Conservation (phyloP, 495 filamentous ascomycete genomes). For the Penicillium samsonianum region DNA sequence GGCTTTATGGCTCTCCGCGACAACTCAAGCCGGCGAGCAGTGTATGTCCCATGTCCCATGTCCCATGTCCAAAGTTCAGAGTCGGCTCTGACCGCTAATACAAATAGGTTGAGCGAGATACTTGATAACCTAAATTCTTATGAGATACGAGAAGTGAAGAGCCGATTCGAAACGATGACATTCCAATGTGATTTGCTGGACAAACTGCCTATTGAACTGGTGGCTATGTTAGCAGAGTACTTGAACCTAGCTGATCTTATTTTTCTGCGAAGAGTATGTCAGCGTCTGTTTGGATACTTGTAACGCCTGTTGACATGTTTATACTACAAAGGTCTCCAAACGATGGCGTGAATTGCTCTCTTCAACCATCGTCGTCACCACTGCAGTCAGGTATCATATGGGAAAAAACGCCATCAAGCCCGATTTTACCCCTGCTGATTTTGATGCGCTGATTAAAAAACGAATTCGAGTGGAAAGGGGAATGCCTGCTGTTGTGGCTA, state of each 20-base stretch:
- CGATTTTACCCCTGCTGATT: neutral
- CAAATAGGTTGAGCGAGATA: neutral
- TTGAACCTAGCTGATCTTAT: constrained; percentile 31
- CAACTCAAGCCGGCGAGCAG: neutral
- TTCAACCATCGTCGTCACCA: neutral
- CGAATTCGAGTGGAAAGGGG: neutral
- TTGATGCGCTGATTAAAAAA: neutral
- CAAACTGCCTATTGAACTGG: constrained; percentile 36
- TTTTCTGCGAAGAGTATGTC: constrained; percentile 31
- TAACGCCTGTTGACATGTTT: neutral
- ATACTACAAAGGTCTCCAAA: neutral
- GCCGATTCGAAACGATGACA: constrained; percentile 16
- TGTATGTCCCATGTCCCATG: constrained; percentile 1
- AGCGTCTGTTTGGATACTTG: neutral
- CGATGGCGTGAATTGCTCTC: neutral
- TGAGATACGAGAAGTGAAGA: constrained; percentile 39
- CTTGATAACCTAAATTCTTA: neutral
- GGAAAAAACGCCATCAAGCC: neutral
- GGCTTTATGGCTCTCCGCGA: neutral
- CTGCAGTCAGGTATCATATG: neutral
- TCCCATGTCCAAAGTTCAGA: neutral
- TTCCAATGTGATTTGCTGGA: constrained; percentile 41
- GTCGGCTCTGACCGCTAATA: neutral
- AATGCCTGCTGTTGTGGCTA: neutral
- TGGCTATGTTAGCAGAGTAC: constrained; percentile 25